phyloP scores from a whole-genome alignment of 176 grass and related monocot genomes.

The Musa acuminata region DNA sequence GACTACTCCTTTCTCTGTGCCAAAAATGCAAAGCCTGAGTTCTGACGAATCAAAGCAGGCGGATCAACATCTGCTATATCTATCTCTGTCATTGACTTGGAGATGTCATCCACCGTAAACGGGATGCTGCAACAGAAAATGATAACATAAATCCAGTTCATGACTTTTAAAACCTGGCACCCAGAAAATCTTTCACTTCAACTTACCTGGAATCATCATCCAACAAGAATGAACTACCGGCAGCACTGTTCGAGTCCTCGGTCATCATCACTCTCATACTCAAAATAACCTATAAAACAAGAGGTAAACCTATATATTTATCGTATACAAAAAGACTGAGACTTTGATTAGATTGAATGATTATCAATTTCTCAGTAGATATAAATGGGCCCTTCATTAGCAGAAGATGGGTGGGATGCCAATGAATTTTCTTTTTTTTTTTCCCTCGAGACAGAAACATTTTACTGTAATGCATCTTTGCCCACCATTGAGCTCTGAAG shows the following conservation, averaged over 20 bases:
- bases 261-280: slow-evolving; percentile 97
- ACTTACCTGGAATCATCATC: slow-evolving; percentile 94
- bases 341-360: no score
- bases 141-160: not conserved
- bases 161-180: not conserved
- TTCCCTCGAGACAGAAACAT: not conserved
- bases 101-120: slow-evolving; percentile 86
- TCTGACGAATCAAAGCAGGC: slow-evolving; percentile 55
- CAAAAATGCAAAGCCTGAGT: slow-evolving; percentile 72
- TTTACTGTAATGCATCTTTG: not conserved
- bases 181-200: not conserved
- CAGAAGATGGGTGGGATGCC: not conserved
- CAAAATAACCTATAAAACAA: slow-evolving; percentile 55
- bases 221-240: slow-evolving; percentile 81
- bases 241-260: slow-evolving; percentile 77
- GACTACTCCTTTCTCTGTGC: slow-evolving; percentile 67
- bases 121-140: slow-evolving; percentile 52
- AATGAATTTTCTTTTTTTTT: not conserved
- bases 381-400: no score
- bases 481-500: not conserved
- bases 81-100: slow-evolving; percentile 76
- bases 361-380: not conserved
- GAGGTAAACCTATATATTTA: not conserved
- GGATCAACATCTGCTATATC: slow-evolving; percentile 71
- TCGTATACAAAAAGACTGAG: not conserved